Evolutionary conservation across 2,329 filamentous ascomycete species (phyloP).

Genomic region (Trichoderma sp.): DNA sequence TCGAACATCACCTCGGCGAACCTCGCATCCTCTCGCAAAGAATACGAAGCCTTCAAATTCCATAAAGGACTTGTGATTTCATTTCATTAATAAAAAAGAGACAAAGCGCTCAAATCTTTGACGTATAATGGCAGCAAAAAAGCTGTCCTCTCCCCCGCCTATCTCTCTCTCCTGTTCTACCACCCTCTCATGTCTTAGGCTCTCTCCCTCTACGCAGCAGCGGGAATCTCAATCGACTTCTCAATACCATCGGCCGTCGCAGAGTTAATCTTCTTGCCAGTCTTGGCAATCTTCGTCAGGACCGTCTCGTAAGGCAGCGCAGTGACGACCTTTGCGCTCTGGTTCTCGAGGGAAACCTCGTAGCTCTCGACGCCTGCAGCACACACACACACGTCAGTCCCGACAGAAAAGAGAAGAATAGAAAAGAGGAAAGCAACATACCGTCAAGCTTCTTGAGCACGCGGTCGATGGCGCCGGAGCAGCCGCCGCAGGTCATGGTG

Average conservation of each 20-base stretch:
- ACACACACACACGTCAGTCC: not conserved
- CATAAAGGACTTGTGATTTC: not conserved
- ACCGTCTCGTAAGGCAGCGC: slow-evolving; percentile 75
- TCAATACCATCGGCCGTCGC: slow-evolving; percentile 67
- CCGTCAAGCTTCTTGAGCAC: slow-evolving; percentile 91
- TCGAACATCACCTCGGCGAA: not conserved
- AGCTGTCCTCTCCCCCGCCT: not conserved
- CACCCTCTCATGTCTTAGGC: not conserved
- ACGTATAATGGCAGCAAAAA: not conserved
- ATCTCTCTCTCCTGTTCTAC: not conserved
- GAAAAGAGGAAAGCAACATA: slow-evolving; percentile 41
- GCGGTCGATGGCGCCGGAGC: slow-evolving; percentile 88
- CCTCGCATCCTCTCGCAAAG: not conserved
- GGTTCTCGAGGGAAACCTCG: slow-evolving; percentile 82
- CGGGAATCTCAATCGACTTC: slow-evolving; percentile 48
- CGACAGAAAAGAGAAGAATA: not conserved
- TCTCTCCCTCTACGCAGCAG: slow-evolving; percentile 27
- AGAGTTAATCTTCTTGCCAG: slow-evolving; percentile 85
- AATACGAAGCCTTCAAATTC: not conserved
- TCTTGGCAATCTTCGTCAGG: slow-evolving; percentile 87
- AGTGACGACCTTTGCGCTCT: slow-evolving; percentile 76
- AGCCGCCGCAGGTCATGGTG: slow-evolving; percentile 91
- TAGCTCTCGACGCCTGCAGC: slow-evolving; percentile 77
- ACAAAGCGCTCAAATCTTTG: not conserved
- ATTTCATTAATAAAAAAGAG: slow-evolving; percentile 5